Evolutionary conservation across 257 asterid genomes (phyloP).

Genomic region (Ophiorrhiza pumila): DNA sequence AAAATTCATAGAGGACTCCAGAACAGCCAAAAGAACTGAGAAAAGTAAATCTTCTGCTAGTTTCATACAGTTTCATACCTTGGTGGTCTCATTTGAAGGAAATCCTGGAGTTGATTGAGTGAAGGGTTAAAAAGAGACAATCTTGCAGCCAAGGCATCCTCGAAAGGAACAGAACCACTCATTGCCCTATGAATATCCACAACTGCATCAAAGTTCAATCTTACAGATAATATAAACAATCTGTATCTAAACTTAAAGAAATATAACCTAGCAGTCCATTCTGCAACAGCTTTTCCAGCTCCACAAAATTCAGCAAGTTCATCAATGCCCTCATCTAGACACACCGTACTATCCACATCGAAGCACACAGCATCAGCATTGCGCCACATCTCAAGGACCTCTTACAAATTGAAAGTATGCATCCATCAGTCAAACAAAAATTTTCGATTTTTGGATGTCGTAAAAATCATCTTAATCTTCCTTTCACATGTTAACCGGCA

Average conservation of each 20-base stretch:
- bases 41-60: neutral
- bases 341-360: slow-evolving; percentile 96
- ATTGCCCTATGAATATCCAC: slow-evolving; percentile 59
- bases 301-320: slow-evolving; percentile 97
- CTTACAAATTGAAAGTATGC: slow-evolving; percentile 41
- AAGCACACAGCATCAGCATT: slow-evolving; percentile 80
- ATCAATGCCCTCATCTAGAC: slow-evolving; percentile 96
- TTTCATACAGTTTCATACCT: slow-evolving; percentile 37
- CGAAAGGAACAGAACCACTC: slow-evolving; percentile 95
- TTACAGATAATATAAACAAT: neutral
- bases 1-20: neutral
- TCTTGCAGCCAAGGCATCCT: slow-evolving; percentile 91
- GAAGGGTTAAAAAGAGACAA: slow-evolving; percentile 79
- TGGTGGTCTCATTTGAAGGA: slow-evolving; percentile 76
- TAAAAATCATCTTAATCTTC: neutral
- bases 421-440: slow-evolving; percentile 21
- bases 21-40: neutral
- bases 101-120: slow-evolving; percentile 65
- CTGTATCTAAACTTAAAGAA: neutral
- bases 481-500: no score
- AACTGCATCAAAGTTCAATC: neutral
- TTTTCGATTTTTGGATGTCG: neutral
- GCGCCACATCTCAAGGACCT: slow-evolving; percentile 74
- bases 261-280: slow-evolving; percentile 83
- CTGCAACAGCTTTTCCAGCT: slow-evolving; percentile 94